These are phyloP conservation scores for Termitomyces sp. DNA, from an alignment of 768 basidiomycete species.

Conservation along the genomic window DNA sequence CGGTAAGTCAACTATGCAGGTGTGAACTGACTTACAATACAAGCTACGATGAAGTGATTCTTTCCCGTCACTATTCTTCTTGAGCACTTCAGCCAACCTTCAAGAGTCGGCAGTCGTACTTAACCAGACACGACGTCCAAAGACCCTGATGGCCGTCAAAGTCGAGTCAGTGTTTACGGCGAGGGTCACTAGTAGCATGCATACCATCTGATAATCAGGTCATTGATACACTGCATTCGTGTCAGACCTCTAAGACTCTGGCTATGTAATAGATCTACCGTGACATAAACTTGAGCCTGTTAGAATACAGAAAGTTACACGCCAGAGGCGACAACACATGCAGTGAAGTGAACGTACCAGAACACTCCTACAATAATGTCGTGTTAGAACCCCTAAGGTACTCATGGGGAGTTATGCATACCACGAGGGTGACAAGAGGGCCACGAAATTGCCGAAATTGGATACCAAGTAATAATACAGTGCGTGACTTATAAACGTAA, in stretches of 20 bases:
- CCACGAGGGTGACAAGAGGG: constrained; percentile 2
- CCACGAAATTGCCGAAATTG: constrained; percentile 9
- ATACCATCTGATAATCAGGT: constrained; percentile 26
- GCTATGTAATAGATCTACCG: background rate
- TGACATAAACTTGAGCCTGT: constrained; percentile 9
- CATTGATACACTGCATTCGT: constrained; percentile 15
- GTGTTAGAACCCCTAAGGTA: background rate
- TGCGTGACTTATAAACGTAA: constrained; percentile 9
- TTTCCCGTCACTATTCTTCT: constrained; percentile 13
- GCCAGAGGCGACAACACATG: background rate
- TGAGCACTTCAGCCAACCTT: background rate
- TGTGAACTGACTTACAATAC: constrained; percentile 14
- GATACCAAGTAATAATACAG: constrained; percentile 12
- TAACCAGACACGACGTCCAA: constrained; percentile 22
- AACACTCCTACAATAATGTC: constrained; percentile 8
- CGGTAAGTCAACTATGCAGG: background rate
- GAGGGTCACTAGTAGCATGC: constrained; percentile 1
- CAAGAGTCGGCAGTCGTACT: constrained; percentile 11
- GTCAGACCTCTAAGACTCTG: background rate
- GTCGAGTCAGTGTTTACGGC: background rate
- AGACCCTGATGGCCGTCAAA: constrained; percentile 13
- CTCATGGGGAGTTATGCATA: background rate
- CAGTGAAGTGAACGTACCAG: background rate
- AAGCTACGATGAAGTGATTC: constrained; percentile 11
- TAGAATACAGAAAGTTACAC: too few relatives aligned